A percentile compares a stretch with the other conserved stretches of the same genome.
These are phyloP conservation scores for Polychytrium aggregatum DNA, from an alignment of 192 early-diverging fungal genomes.

Conservation along the genomic window DNA sequence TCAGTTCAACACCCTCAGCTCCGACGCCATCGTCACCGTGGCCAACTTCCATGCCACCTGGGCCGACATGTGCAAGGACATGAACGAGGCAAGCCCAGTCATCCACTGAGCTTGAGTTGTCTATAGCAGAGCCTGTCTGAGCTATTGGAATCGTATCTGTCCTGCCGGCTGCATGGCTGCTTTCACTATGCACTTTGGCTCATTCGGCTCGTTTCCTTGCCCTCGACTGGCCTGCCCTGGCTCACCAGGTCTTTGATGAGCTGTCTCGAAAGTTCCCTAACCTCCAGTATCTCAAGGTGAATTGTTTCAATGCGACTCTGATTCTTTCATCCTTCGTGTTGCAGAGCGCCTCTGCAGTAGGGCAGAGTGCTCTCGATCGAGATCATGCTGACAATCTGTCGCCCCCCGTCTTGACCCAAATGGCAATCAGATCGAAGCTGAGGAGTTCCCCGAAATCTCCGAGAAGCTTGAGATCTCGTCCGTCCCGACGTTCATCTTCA, in stretches of 20 bases:
- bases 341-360: no score
- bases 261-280: constrained; percentile 64
- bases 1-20: constrained; percentile 15
- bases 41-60: constrained; percentile 90
- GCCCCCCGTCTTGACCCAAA: no score
- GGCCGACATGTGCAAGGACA: constrained; percentile 81
- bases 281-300: constrained; percentile 71
- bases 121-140: no score
- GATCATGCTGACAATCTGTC: no score
- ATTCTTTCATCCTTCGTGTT: no score
- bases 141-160: no score
- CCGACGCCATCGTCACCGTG: constrained; percentile 13
- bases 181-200: neutral
- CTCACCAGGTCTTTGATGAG: constrained; percentile 81
- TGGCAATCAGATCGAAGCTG: constrained; percentile 75
- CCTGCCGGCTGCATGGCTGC: constrained; percentile 2
- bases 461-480: constrained; percentile 81
- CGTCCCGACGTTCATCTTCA: constrained; percentile 81
- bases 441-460: constrained; percentile 77
- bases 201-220: neutral
- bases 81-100: constrained; percentile 75
- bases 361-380: no score
- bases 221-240: constrained; percentile 1
- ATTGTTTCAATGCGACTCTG: no score
- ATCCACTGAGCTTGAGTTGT: no score